A percentile compares a stretch with the other conserved stretches of the same genome.
Evolutionary conservation across 441 rosid species (phyloP).

Genomic region (Theobroma grandiflorum): DNA sequence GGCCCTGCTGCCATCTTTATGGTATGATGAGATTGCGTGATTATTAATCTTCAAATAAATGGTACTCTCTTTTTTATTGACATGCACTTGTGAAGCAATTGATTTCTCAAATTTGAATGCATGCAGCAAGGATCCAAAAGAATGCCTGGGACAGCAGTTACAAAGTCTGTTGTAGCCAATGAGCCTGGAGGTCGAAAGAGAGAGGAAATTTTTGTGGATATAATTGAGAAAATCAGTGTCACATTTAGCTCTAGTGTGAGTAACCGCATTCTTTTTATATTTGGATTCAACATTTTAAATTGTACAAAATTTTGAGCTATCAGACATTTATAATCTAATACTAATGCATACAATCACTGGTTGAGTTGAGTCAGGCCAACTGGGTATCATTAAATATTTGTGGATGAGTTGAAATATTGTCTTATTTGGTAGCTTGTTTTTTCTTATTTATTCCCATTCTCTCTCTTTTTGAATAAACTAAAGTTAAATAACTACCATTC

Average conservation of each 20-base stretch:
- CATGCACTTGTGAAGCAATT: conserved; percentile 25
- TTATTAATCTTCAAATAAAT: conserved; percentile 7
- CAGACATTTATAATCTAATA: conserved; percentile 5
- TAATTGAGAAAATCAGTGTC: conserved; percentile 96
- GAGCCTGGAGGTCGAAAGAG: conserved; percentile 94
- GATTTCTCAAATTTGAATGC: conserved; percentile 31
- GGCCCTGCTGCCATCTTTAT: conserved; percentile 92
- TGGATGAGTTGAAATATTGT: background rate
- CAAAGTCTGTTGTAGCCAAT: conserved; percentile 97
- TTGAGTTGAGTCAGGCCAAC: background rate
- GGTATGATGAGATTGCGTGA: conserved; percentile 45
- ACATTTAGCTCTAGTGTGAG: conserved; percentile 98
- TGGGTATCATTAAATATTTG: background rate
- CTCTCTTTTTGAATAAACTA: background rate
- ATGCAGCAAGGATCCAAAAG: conserved; percentile 94
- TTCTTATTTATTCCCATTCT: background rate
- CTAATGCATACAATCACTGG: background rate
- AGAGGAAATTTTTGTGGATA: conserved; percentile 97
- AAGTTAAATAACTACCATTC: background rate
- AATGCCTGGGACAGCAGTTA: conserved; percentile 98
- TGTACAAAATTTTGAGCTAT: background rate
- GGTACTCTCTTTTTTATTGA: conserved; percentile 11
- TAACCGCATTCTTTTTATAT: conserved; percentile 25
- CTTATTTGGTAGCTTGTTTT: background rate
- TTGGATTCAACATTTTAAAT: conserved; percentile 12